These are phyloP conservation scores for Antonospora locustae DNA, from an alignment of 371 early-diverging fungal species.

Conservation along the genomic window DNA sequence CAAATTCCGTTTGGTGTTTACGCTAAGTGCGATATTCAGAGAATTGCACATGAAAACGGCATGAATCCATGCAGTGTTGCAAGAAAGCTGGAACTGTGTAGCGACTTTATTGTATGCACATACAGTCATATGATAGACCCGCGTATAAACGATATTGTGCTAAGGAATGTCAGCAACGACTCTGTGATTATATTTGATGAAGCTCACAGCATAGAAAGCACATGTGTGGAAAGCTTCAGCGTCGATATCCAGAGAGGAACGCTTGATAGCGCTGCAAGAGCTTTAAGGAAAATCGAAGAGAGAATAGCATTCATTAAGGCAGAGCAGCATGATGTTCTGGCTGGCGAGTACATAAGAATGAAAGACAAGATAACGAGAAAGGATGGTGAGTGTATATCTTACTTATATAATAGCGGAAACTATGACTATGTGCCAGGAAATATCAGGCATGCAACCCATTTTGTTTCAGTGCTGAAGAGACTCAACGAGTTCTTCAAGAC, in stretches of 20 bases:
- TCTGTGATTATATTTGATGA: constrained; percentile 96
- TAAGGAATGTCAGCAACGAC: constrained; percentile 75
- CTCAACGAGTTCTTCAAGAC: constrained; percentile 96
- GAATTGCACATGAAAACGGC: constrained; percentile 60
- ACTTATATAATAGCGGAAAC: constrained; percentile 7
- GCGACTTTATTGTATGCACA: constrained; percentile 91
- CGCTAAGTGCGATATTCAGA: constrained; percentile 75
- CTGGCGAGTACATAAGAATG: constrained; percentile 5
- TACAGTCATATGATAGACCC: constrained; percentile 98
- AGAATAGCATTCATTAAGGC: constrained; percentile 65
- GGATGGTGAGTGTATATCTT: constrained; percentile 15
- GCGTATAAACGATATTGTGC: constrained; percentile 84
- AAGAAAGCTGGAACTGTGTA: constrained; percentile 66
- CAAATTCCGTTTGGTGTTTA: constrained; percentile 76
- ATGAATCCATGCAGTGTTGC: constrained; percentile 88
- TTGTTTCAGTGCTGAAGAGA: constrained; percentile 80
- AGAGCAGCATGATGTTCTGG: constrained; percentile 66
- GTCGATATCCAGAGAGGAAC: constrained; percentile 74
- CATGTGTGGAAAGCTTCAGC: constrained; percentile 83
- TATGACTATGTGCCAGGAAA: constrained; percentile 88
- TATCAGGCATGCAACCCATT: constrained; percentile 85
- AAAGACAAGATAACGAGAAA: constrained; percentile 10
- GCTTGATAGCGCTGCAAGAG: constrained; percentile 62
- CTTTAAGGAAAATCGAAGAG: constrained; percentile 61
- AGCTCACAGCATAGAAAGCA: constrained; percentile 89